Evolutionary conservation across 2,329 filamentous ascomycete genomes (phyloP).

Genomic region (Botrytis cinerea): DNA sequence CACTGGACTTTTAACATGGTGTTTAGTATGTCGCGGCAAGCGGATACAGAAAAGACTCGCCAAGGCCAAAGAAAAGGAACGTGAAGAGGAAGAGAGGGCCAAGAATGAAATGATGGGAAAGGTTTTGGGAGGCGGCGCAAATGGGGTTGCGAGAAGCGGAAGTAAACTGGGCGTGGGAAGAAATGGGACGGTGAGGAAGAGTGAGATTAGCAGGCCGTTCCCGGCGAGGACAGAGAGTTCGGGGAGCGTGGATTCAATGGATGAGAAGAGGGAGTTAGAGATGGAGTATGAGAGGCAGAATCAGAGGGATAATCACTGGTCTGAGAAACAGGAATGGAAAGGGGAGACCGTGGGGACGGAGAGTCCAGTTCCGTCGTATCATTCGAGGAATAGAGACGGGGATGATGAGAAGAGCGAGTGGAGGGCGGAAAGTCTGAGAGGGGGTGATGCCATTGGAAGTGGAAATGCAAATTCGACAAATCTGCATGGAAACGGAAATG

Average conservation of each 20-base stretch:
- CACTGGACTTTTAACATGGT: neutral
- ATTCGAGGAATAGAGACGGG: neutral
- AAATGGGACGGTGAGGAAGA: neutral
- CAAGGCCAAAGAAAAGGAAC: neutral
- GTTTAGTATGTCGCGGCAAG: constrained; percentile 8
- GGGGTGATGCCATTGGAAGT: neutral
- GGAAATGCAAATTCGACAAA: neutral
- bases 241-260: neutral
- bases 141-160: neutral
- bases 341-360: neutral
- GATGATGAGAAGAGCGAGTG: neutral
- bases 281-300: neutral
- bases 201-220: neutral
- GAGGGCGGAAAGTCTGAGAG: neutral
- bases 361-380: neutral
- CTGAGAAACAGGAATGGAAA: neutral
- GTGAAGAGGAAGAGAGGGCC: neutral
- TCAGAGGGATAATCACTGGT: neutral
- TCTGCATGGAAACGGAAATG: neutral
- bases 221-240: too few species aligned
- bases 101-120: neutral
- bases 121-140: neutral
- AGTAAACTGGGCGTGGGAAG: neutral
- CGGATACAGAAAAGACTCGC: neutral
- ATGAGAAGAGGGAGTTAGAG: neutral